phyloP scores from a whole-genome alignment of 169 alveolate genomes.

The Babesia caballi region DNA sequence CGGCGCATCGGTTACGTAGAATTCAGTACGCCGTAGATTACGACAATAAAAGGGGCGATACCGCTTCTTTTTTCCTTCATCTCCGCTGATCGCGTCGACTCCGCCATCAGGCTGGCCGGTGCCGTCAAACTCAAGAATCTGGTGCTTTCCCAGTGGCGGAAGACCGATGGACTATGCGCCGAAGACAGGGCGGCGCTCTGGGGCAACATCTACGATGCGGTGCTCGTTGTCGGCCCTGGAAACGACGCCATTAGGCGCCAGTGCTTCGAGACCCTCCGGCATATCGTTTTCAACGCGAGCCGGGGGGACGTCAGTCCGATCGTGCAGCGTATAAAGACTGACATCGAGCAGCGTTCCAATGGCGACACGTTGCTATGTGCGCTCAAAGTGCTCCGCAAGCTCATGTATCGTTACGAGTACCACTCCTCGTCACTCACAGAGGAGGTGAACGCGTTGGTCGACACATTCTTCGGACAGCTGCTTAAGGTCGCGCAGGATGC shows the following conservation, averaged over 20 bases:
- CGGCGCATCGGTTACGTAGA: neutral
- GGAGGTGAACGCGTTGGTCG: constrained; percentile 42
- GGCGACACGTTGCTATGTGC: constrained; percentile 51
- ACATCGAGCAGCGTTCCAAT: constrained; percentile 55
- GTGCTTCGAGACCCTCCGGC: constrained; percentile 57
- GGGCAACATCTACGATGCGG: constrained; percentile 42
- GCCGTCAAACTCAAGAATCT: constrained; percentile 61
- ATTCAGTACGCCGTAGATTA: constrained; percentile 1
- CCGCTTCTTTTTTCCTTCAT: constrained; percentile 39
- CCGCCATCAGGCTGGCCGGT: constrained; percentile 48
- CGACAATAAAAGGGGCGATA: constrained; percentile 32
- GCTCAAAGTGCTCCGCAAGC: constrained; percentile 40
- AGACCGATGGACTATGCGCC: neutral
- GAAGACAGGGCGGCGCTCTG: constrained; percentile 34
- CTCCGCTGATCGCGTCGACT: constrained; percentile 27
- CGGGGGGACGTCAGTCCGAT: neutral
- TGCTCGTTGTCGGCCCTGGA: constrained; percentile 32
- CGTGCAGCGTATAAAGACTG: constrained; percentile 14
- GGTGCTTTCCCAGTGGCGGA: constrained; percentile 42
- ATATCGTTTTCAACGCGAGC: constrained; percentile 37
- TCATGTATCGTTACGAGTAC: constrained; percentile 59
- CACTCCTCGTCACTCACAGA: constrained; percentile 17
- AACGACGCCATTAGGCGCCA: constrained; percentile 35
- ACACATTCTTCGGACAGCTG: constrained; percentile 35
- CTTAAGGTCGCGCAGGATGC: constrained; percentile 59